Percentiles rank a stretch among this genome's conserved stretches.
These are phyloP conservation scores for Neofusicoccum sp. DNA, from an alignment of 2,329 filamentous ascomycete species.

Conservation along the genomic window DNA sequence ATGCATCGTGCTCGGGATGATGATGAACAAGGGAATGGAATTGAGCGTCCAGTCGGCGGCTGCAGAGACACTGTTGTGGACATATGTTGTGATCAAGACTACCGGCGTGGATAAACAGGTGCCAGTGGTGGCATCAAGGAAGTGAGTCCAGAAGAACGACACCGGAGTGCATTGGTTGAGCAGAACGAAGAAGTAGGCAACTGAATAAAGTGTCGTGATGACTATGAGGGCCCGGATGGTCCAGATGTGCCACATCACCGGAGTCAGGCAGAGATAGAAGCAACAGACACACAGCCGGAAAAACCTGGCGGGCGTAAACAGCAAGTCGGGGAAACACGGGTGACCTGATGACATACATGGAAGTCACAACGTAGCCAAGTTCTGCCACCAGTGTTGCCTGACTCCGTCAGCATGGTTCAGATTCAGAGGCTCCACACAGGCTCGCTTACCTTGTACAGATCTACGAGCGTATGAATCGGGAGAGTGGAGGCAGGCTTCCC, in stretches of 20 bases:
- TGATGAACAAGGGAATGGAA: constrained; percentile 6
- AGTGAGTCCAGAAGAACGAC: constrained; percentile 16
- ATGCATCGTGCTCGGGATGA: constrained; percentile 1
- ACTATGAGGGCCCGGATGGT: neutral
- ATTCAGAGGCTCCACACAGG: no score
- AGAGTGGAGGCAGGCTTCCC: neutral
- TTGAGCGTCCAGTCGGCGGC: constrained; percentile 6
- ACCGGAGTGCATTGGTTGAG: constrained; percentile 12
- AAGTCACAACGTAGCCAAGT: constrained; percentile 1
- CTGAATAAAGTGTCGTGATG: constrained; percentile 4
- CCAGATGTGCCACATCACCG: constrained; percentile 16
- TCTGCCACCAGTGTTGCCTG: constrained; percentile 3
- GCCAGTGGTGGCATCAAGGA: neutral
- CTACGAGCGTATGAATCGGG: neutral
- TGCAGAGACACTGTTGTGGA: constrained; percentile 6
- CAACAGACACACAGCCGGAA: constrained; percentile 14
- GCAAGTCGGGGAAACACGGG: neutral
- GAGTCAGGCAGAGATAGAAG: constrained; percentile 18
- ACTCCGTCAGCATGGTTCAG: neutral
- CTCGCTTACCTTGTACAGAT: neutral
- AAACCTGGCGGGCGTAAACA: neutral
- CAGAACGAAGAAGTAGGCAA: constrained; percentile 17
- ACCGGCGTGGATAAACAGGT: neutral
- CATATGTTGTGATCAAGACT: constrained; percentile 8
- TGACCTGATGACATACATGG: neutral